These are phyloP conservation scores for Colletotrichum destructivum DNA, from an alignment of 2,329 filamentous ascomycete species.

Conservation along the genomic window DNA sequence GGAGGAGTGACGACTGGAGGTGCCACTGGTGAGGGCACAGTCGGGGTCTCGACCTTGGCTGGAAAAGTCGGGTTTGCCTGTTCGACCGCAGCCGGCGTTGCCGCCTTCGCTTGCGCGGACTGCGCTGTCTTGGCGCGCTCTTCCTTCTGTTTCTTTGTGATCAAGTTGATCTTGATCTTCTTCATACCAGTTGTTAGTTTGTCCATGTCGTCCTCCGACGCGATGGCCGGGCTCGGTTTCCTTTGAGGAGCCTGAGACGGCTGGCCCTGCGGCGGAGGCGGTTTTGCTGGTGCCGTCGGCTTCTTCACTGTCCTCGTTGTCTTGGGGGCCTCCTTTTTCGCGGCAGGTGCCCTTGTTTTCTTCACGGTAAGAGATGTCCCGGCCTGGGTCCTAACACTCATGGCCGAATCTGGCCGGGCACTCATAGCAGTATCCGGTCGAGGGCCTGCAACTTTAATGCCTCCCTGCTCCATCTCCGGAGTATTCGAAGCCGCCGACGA, in stretches of 20 bases:
- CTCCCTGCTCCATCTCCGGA: conserved; percentile 2
- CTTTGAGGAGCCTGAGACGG: conserved; percentile 22
- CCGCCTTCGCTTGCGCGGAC: conserved; percentile 44
- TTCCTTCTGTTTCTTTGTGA: conserved; percentile 72
- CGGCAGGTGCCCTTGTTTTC: conserved; percentile 69
- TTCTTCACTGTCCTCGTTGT: conserved; percentile 57
- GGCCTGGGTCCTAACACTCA: conserved; percentile 56
- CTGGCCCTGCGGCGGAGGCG: conserved; percentile 12
- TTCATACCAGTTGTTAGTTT: conserved; percentile 72
- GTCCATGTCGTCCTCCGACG: conserved; percentile 62
- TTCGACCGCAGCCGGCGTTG: conserved; percentile 42
- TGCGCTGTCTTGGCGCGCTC: conserved; percentile 59
- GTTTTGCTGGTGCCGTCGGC: conserved; percentile 41
- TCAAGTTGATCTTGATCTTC: conserved; percentile 74
- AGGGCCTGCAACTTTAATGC: conserved; percentile 5
- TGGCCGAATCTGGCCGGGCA: conserved; percentile 54
- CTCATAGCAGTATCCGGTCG: conserved; percentile 60
- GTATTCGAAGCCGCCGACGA: conserved; percentile 52
- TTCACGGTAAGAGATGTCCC: conserved; percentile 65
- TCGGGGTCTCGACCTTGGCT: no score
- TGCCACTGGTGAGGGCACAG: background rate
- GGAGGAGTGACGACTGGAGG: conserved; percentile 31
- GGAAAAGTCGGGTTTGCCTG: no score
- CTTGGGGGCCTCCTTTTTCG: conserved; percentile 59
- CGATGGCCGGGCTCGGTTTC: conserved; percentile 19